These are phyloP conservation scores for Pichia sp. DNA, from an alignment of 1,139 yeast species.

Conservation along the genomic window DNA sequence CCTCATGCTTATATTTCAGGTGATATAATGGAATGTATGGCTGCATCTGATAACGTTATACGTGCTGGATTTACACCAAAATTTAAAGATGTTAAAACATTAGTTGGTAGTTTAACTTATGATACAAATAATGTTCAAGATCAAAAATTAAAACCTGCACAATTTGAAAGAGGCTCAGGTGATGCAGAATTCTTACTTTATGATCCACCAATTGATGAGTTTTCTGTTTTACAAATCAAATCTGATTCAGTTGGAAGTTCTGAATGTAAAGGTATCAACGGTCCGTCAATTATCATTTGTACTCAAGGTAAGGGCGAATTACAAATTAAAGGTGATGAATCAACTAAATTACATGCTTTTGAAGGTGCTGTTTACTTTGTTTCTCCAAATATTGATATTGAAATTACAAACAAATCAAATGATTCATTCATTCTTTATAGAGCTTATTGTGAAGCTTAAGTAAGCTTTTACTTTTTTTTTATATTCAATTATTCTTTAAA, in stretches of 20 bases:
- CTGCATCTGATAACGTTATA: constrained; percentile 96
- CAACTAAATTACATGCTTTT: constrained; percentile 38
- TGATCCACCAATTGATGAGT: constrained; percentile 96
- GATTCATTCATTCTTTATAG: constrained; percentile 64
- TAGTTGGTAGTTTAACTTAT: constrained; percentile 88
- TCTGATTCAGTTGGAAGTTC: constrained; percentile 40
- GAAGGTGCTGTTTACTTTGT: constrained; percentile 80
- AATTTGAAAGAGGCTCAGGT: constrained; percentile 61
- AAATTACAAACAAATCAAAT: constrained; percentile 47
- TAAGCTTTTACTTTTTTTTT: constrained; percentile 16
- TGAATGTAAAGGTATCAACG: constrained; percentile 54
- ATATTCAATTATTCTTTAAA: neutral
- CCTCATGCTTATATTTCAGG: constrained; percentile 97
- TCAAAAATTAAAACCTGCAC: constrained; percentile 74
- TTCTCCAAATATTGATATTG: constrained; percentile 67
- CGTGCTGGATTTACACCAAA: constrained; percentile 98
- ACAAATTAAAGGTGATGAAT: constrained; percentile 39
- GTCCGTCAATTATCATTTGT: constrained; percentile 83
- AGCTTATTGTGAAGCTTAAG: constrained; percentile 68
- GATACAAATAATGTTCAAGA: constrained; percentile 82
- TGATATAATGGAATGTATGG: constrained; percentile 98
- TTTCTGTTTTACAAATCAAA: constrained; percentile 78
- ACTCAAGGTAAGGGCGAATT: constrained; percentile 73
- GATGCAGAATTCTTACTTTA: constrained; percentile 63
- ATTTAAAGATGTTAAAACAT: constrained; percentile 86